Conservation (phyloP, 306 rosid species). For the Castanopsis chinensis region DNA sequence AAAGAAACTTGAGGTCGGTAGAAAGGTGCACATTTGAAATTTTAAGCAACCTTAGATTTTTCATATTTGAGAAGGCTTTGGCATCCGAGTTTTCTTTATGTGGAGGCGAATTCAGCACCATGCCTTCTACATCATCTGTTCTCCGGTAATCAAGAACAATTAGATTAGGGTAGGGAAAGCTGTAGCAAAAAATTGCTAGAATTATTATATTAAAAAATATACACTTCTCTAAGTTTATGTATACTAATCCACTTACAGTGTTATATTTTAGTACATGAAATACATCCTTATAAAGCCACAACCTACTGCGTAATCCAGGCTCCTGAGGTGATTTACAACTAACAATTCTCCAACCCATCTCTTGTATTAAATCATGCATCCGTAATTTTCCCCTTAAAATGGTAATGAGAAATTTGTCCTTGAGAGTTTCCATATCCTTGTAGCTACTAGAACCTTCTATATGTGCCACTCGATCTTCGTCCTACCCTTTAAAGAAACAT, state of each 20-base stretch:
- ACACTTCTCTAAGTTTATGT: background rate
- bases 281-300: conserved; percentile 2
- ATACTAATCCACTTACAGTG: background rate
- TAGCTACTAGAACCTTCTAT: background rate
- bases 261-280: background rate
- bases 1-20: conserved; percentile 14
- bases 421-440: conserved; percentile 9
- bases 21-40: conserved; percentile 20
- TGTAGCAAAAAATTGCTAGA: background rate
- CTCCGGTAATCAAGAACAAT: background rate
- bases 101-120: background rate
- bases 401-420: conserved; percentile 19
- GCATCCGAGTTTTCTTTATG: conserved; percentile 1
- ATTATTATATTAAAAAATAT: background rate
- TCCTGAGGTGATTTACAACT: background rate
- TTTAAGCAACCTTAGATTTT: conserved; percentile 16
- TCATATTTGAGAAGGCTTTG: conserved; percentile 6
- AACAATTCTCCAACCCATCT: conserved; percentile 22
- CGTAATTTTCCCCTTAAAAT: background rate
- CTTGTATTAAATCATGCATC: conserved; percentile 26
- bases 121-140: conserved; percentile 12
- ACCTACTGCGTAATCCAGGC: background rate
- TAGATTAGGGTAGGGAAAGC: background rate
- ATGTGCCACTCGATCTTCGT: conserved; percentile 3
- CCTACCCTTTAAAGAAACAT: conserved; percentile 23